These are phyloP conservation scores for Lipomyces japonicus DNA, from an alignment of 805 yeast species.

Conservation along the genomic window DNA sequence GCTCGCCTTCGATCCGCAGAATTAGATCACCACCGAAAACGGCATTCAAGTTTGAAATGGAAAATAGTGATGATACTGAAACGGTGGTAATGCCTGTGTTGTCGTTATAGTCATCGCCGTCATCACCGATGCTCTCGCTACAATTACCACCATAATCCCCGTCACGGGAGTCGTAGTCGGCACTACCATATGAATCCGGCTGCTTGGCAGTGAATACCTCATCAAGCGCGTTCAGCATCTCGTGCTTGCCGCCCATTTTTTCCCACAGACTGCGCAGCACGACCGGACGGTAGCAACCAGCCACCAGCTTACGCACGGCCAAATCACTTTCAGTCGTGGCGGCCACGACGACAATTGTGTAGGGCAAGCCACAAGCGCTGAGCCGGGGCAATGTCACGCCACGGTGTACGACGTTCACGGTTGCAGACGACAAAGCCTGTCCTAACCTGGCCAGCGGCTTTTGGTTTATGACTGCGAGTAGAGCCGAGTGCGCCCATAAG, in stretches of 20 bases:
- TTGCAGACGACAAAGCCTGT: conserved; percentile 3
- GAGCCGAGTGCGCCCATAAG: conserved; percentile 26
- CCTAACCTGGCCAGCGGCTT: conserved; percentile 21
- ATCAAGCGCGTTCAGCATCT: conserved; percentile 24
- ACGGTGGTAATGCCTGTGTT: not conserved
- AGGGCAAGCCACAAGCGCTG: conserved; percentile 14
- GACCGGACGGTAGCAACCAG: conserved; percentile 27
- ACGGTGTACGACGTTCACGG: not conserved
- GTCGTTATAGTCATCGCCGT: not conserved
- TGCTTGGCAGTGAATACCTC: conserved; percentile 5
- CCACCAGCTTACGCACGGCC: conserved; percentile 22
- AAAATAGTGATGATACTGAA: not conserved
- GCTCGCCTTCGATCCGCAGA: conserved; percentile 20
- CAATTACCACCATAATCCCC: not conserved
- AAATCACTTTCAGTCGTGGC: conserved; percentile 23
- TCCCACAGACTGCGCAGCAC: conserved; percentile 27
- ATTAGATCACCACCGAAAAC: conserved; percentile 14
- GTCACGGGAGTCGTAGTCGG: too few species aligned
- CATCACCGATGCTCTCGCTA: not conserved
- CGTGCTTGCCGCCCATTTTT: conserved; percentile 18
- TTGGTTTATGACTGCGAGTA: conserved; percentile 13
- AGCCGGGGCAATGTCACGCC: conserved; percentile 1
- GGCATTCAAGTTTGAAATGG: conserved; percentile 1
- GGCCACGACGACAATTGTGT: conserved; percentile 23
- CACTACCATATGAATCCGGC: too few species aligned